Evolutionary conservation across 768 basidiomycete species (phyloP).

Genomic region (Boletus insuetus): DNA sequence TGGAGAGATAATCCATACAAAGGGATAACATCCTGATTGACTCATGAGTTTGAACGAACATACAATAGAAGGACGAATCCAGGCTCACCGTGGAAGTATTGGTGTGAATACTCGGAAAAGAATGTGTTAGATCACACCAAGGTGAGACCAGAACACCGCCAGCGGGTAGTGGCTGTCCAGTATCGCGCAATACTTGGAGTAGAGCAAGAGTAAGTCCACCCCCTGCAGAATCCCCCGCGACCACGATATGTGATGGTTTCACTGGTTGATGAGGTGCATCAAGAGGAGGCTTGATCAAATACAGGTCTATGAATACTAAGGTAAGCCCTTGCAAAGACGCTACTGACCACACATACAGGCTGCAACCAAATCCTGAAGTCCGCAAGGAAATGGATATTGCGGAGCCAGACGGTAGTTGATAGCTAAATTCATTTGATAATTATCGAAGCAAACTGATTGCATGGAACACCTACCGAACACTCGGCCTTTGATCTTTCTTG

Average conservation of each 20-base stretch:
- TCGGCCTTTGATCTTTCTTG: constrained; percentile 90
- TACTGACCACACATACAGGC: constrained; percentile 55
- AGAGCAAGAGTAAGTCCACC: constrained; percentile 83
- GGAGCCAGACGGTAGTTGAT: constrained; percentile 88
- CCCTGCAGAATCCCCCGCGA: constrained; percentile 92
- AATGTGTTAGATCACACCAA: constrained; percentile 93
- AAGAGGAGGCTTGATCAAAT: constrained; percentile 83
- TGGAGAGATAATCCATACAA: constrained; percentile 72
- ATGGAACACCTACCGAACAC: constrained; percentile 59
- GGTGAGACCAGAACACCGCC: constrained; percentile 90
- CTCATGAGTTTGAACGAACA: background rate
- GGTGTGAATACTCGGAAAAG: constrained; percentile 81
- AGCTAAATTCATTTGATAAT: constrained; percentile 41
- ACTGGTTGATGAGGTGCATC: constrained; percentile 76
- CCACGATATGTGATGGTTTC: constrained; percentile 74
- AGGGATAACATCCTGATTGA: constrained; percentile 71
- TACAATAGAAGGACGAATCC: background rate
- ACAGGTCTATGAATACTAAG: constrained; percentile 57
- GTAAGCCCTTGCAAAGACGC: background rate
- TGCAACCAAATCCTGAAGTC: constrained; percentile 83
- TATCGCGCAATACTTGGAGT: constrained; percentile 85
- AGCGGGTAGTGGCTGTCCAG: constrained; percentile 76
- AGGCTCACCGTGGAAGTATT: constrained; percentile 77
- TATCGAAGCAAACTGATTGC: background rate
- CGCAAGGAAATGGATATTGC: constrained; percentile 96